Percentiles rank a stretch among this genome's conserved stretches.
Evolutionary conservation across 2,329 filamentous ascomycete species (phyloP).

Genomic region (Apiospora phragmitis): DNA sequence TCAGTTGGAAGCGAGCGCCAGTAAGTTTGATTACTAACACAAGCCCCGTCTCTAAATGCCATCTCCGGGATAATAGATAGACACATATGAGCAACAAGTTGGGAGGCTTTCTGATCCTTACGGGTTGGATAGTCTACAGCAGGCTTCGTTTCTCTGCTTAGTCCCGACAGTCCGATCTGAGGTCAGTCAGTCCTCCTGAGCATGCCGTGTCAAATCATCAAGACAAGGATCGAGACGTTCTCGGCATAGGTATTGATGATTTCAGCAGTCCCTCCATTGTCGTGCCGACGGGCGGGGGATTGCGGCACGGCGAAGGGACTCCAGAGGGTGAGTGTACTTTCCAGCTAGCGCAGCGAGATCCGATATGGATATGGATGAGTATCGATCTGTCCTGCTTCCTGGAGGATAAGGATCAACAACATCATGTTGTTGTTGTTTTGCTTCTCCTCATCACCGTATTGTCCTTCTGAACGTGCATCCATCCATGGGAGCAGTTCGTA

Average conservation of each 20-base stretch:
- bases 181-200: not conserved
- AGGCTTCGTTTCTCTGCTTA: not conserved
- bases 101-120: not conserved
- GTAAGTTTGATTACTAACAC: conserved; percentile 1
- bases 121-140: not conserved
- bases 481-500: not conserved
- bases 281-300: not conserved
- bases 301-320: not conserved
- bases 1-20: not conserved
- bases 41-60: not conserved
- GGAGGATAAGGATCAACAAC: not conserved
- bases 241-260: not conserved
- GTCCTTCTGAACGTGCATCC: not conserved
- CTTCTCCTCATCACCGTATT: not conserved
- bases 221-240: not conserved
- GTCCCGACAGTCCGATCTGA: not conserved
- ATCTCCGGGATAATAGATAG: not conserved
- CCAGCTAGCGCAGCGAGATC: not conserved
- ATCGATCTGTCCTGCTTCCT: not conserved
- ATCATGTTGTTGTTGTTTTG: not conserved
- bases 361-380: not conserved
- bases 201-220: not conserved
- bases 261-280: not conserved
- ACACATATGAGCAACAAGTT: not conserved
- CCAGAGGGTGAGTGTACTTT: not conserved